phyloP scores from a whole-genome alignment of 371 early-diverging fungal species.

The Apophysomyces elegans region DNA sequence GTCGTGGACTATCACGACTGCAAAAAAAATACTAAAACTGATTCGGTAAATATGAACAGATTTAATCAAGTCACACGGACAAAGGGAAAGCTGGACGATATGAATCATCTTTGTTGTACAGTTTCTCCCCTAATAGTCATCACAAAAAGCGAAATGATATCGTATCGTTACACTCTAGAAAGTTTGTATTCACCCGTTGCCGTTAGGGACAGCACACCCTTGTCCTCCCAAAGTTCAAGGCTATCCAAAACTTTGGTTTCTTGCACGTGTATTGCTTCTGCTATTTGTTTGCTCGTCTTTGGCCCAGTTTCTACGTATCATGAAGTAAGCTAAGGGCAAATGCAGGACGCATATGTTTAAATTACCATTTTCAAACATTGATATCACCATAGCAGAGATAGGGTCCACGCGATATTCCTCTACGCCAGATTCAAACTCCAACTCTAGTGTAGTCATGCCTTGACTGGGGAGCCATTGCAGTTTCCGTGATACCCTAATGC shows the following conservation, averaged over 20 bases:
- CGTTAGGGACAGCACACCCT: constrained; percentile 22
- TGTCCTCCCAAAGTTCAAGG: constrained; percentile 30
- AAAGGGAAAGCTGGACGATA: no score
- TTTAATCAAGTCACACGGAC: background rate
- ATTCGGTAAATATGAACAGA: constrained; percentile 7
- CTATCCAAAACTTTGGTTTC: constrained; percentile 17
- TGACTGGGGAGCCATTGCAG: constrained; percentile 27
- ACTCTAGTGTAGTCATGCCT: constrained; percentile 35
- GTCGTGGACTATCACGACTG: background rate
- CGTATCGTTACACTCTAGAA: constrained; percentile 18
- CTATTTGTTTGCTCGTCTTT: constrained; percentile 24
- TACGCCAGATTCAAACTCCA: constrained; percentile 25
- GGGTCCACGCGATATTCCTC: constrained; percentile 23
- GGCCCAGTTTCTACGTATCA: background rate
- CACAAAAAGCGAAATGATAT: background rate
- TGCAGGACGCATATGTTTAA: no score
- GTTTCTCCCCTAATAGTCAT: no score
- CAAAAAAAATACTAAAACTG: background rate
- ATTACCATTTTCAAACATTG: constrained; percentile 30
- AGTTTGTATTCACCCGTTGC: constrained; percentile 24
- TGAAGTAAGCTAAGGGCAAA: no score
- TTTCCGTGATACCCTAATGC: constrained; percentile 27
- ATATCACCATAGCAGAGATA: constrained; percentile 32
- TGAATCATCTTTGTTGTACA: constrained; percentile 6
- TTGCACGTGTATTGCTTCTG: constrained; percentile 4